Conservation (phyloP, 2,329 filamentous ascomycete genomes). For the Aotearoamyces nothofagi region DNA sequence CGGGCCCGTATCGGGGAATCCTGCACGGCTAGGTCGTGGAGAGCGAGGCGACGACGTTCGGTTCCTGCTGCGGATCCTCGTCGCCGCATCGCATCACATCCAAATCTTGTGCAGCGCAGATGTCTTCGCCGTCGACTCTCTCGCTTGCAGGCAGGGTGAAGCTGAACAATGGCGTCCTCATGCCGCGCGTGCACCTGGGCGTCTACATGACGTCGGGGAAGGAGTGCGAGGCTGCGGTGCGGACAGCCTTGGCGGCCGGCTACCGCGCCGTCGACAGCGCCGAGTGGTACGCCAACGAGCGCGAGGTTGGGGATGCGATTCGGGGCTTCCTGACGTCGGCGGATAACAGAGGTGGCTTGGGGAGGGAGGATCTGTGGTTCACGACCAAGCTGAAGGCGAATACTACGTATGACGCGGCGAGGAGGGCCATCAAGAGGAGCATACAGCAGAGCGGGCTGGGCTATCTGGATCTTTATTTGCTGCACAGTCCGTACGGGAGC, state of each 20-base stretch:
- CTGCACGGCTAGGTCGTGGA: no score
- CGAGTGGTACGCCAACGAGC: constrained; percentile 53
- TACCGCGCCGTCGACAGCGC: constrained; percentile 37
- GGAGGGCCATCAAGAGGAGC: constrained; percentile 48
- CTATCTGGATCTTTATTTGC: constrained; percentile 66
- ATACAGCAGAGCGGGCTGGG: constrained; percentile 50
- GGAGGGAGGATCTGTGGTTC: constrained; percentile 59
- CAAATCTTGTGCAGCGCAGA: no score
- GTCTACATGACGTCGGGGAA: constrained; percentile 54
- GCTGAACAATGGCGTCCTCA: constrained; percentile 48
- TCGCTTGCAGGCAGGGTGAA: constrained; percentile 21
- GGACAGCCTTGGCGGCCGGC: constrained; percentile 36
- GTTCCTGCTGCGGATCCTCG: no score
- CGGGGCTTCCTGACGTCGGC: constrained; percentile 32
- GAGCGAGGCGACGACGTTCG: no score
- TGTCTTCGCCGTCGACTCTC: constrained; percentile 4
- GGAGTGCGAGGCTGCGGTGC: constrained; percentile 43
- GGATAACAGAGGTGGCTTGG: constrained; percentile 34
- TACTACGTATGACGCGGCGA: constrained; percentile 50
- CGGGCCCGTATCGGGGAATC: no score
- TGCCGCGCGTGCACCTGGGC: constrained; percentile 60
- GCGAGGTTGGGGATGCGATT: constrained; percentile 52
- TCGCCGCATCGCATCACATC: no score
- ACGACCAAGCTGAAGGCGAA: constrained; percentile 60
- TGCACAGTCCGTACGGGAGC: constrained; percentile 69